These are phyloP conservation scores for Botrytis fragariae DNA, from an alignment of 2,329 filamentous ascomycete species.

Conservation along the genomic window DNA sequence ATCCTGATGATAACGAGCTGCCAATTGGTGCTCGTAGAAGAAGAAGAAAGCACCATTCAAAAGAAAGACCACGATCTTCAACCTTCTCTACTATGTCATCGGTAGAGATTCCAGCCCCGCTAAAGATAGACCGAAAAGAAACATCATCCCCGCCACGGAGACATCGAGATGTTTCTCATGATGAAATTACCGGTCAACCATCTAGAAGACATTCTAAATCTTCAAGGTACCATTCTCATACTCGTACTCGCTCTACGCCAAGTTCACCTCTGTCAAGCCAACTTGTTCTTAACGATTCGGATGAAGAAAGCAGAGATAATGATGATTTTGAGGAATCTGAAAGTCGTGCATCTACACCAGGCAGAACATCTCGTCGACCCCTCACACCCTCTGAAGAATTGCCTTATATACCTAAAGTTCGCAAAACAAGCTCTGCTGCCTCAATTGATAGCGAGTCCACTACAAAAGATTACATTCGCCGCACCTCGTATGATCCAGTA, in stretches of 20 bases:
- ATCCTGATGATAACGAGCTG: constrained; percentile 30
- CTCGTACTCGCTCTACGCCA: constrained; percentile 18
- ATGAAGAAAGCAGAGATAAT: constrained; percentile 14
- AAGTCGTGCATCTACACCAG: constrained; percentile 17
- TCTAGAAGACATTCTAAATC: constrained; percentile 8
- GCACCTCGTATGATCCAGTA: constrained; percentile 1
- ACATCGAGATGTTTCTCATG: constrained; percentile 13
- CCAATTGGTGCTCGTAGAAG: constrained; percentile 37
- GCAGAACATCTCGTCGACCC: constrained; percentile 5
- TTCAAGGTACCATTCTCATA: constrained; percentile 17
- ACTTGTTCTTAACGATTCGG: constrained; percentile 15
- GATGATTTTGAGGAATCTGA: neutral
- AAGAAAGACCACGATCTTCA: constrained; percentile 19
- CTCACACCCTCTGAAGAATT: constrained; percentile 19
- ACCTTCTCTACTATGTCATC: constrained; percentile 13
- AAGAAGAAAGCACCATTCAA: constrained; percentile 23
- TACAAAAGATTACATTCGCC: constrained; percentile 9
- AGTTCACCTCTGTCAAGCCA: constrained; percentile 20
- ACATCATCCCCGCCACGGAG: neutral
- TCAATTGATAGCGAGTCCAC: constrained; percentile 14
- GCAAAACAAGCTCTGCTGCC: constrained; percentile 14
- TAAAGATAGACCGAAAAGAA: constrained; percentile 11
- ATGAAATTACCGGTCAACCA: neutral
- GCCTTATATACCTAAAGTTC: constrained; percentile 19
- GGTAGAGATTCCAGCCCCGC: neutral